Evolutionary conservation across 108 stramenopile species (phyloP), one percentile per base, ranked within the genome.

Genomic region (Seminavis robusta): DNA sequence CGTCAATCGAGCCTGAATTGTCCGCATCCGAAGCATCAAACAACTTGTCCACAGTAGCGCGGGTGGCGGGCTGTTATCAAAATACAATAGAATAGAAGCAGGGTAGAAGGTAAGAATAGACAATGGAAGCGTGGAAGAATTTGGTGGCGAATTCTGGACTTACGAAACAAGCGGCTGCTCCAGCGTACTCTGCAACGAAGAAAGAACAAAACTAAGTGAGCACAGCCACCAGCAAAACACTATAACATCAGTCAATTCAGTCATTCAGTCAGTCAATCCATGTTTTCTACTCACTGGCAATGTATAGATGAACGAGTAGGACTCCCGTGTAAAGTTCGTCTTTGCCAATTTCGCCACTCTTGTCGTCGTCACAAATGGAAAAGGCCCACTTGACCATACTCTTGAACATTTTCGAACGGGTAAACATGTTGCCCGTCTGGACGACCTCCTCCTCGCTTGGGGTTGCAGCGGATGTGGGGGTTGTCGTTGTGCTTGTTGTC

Each of bases 161-260:
- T n/a, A n/a, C n/a, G n/a, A n/a, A 75, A 47, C 73, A 77, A 16
- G 80, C 76, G 1, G 76, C 75, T 27, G 80, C 65, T 8, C 80
- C 80, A 10, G 66, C 72, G 55, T 81, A 81, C 26, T 68, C n/a
- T n/a, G n/a, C n/a, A n/a, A n/a, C n/a, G n/a, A n/a, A n/a, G n/a
- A n/a, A n/a, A n/a, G n/a, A n/a, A n/a, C n/a, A n/a, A n/a, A n/a
- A n/a, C n/a, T n/a, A n/a, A n/a, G n/a, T n/a, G n/a, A n/a, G n/a
- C n/a, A n/a, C n/a, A n/a, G n/a, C n/a, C n/a, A n/a, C n/a, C n/a
- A n/a, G n/a, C n/a, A n/a, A n/a, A n/a, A n/a, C n/a, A n/a, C n/a
- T n/a, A n/a, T n/a, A n/a, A n/a, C n/a, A n/a, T n/a, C n/a, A n/a
- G n/a, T n/a, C n/a, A n/a, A n/a, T n/a, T n/a, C n/a, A n/a, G n/a